Conservation (phyloP, 2,329 filamentous ascomycete genomes). For the Sporothrix dimorphospora region DNA sequence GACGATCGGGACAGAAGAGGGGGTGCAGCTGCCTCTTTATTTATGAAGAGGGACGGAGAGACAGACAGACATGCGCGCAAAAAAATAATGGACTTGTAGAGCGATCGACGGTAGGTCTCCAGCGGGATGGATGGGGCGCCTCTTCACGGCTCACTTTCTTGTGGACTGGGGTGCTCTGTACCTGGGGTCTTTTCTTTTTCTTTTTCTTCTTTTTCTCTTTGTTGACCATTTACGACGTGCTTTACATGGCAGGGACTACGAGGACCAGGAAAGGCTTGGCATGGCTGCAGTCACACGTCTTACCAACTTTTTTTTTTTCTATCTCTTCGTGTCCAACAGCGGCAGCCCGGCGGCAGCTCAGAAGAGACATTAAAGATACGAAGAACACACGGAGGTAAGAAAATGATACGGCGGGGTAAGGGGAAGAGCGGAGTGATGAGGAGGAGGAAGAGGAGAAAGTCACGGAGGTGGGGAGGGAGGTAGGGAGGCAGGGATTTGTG, state of each 20-base stretch:
- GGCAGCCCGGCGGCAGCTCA: neutral
- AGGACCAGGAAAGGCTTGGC: neutral
- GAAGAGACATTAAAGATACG: neutral
- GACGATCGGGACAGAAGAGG: neutral
- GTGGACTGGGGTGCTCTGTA: neutral
- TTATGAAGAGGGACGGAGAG: neutral
- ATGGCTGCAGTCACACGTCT: neutral
- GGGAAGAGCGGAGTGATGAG: constrained; percentile 12
- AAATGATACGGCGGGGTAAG: constrained; percentile 9
- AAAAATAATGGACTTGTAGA: neutral
- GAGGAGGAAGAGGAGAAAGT: neutral
- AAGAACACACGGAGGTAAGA: neutral
- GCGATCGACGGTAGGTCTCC: constrained; percentile 19
- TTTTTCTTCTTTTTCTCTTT: neutral
- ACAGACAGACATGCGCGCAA: constrained; percentile 8
- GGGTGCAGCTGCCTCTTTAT: constrained; percentile 4
- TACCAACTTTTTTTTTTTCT: constrained; percentile 1
- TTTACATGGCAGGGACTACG: no score
- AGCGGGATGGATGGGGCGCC: neutral
- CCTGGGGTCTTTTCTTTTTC: neutral
- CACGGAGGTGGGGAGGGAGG: no score
- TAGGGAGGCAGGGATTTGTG: neutral
- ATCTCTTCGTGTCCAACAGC: neutral
- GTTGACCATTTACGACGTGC: neutral
- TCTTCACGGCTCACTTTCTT: neutral